Evolutionary conservation across 2,329 filamentous ascomycete genomes (phyloP).

Genomic region (Hypoxylon sp.): DNA sequence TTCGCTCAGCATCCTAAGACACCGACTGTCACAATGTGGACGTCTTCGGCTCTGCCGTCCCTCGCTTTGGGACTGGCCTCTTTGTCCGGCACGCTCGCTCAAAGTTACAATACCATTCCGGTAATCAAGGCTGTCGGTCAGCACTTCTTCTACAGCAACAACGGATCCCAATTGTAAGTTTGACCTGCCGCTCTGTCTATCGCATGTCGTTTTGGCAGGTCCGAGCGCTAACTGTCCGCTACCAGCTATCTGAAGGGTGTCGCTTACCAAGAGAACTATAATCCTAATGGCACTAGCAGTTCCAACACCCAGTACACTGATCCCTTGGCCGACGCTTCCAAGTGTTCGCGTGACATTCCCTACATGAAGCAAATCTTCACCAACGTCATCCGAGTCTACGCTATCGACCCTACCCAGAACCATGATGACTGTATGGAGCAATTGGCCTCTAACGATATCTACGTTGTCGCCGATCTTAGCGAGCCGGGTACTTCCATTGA

Average conservation of each 20-base stretch:
- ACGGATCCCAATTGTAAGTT: constrained; percentile 76
- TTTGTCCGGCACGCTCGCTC: constrained; percentile 47
- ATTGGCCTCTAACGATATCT: constrained; percentile 88
- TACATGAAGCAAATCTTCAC: constrained; percentile 82
- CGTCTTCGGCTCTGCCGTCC: constrained; percentile 45
- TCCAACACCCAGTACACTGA: constrained; percentile 76
- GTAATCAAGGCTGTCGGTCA: constrained; percentile 51
- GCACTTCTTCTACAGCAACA: constrained; percentile 59
- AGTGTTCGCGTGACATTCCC: constrained; percentile 88
- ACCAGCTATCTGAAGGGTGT: constrained; percentile 84
- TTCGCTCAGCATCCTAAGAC: constrained; percentile 26
- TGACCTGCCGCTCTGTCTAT: constrained; percentile 6
- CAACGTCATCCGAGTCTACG: constrained; percentile 96
- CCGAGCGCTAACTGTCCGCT: constrained; percentile 40
- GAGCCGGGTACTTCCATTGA: constrained; percentile 88
- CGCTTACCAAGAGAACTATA: constrained; percentile 90
- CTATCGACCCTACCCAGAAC: constrained; percentile 82
- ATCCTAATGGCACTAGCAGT: constrained; percentile 62
- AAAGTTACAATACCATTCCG: constrained; percentile 51
- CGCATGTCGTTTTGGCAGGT: constrained; percentile 29
- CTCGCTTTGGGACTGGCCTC: constrained; percentile 46
- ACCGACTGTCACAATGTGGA: constrained; percentile 46
- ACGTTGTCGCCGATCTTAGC: constrained; percentile 91
- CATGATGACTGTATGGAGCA: constrained; percentile 88
- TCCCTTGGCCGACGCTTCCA: constrained; percentile 78